Conservation (phyloP, 2,329 filamentous ascomycete genomes). For the Colletotrichum sublineola region DNA sequence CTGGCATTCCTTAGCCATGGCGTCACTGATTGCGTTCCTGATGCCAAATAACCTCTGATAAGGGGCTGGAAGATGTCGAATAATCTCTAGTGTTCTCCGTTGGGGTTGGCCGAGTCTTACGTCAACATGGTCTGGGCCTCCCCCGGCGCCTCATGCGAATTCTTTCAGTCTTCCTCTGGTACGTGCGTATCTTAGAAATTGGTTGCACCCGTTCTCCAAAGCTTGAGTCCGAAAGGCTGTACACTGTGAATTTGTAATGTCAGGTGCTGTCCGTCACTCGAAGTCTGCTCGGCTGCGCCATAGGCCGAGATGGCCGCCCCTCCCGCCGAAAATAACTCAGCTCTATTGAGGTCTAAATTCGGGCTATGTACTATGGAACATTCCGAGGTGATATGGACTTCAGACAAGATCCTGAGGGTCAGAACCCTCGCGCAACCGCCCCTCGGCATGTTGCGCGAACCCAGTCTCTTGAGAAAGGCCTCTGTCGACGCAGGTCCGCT, state of each 20-base stretch:
- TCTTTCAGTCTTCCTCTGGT: background rate
- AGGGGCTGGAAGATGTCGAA: background rate
- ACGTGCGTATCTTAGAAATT: background rate
- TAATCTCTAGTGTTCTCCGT: background rate
- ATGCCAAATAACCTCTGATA: background rate
- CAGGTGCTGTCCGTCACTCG: background rate
- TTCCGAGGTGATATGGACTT: background rate
- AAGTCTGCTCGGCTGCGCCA: background rate
- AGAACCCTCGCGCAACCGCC: background rate
- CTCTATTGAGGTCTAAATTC: background rate
- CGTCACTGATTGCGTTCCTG: constrained; percentile 2
- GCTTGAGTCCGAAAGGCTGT: background rate
- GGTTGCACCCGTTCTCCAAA: background rate
- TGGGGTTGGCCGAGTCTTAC: background rate
- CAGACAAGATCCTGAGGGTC: background rate
- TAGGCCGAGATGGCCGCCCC: background rate
- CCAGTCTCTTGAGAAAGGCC: background rate
- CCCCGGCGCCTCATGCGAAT: background rate
- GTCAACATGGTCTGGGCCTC: background rate
- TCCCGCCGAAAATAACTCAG: background rate
- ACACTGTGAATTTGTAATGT: background rate
- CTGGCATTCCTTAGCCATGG: background rate
- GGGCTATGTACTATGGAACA: background rate
- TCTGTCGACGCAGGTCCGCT: background rate
- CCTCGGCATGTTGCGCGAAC: background rate